Percentiles rank a stretch among this genome's conserved stretches.
Evolutionary conservation across 2,329 filamentous ascomycete genomes (phyloP).

Genomic region (Dryadomyces sulphureus): DNA sequence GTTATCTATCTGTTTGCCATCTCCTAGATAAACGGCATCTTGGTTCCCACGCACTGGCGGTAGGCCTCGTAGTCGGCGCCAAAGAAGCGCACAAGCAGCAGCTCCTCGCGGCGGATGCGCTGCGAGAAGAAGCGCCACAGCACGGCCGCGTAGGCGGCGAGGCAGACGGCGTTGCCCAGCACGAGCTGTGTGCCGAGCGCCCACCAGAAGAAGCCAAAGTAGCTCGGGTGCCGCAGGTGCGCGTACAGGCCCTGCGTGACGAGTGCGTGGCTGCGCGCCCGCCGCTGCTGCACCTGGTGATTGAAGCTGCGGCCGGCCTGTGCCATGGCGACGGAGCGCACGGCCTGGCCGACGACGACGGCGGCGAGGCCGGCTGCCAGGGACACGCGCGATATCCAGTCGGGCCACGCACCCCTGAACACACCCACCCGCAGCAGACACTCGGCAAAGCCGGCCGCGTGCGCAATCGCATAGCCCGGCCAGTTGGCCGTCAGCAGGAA

Average conservation of each 20-base stretch:
- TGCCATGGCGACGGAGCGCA: constrained; percentile 73
- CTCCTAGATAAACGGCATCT: constrained; percentile 61
- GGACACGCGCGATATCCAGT: background rate
- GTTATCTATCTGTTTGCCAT: background rate
- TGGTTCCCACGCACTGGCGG: constrained; percentile 52
- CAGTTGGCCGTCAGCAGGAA: constrained; percentile 83
- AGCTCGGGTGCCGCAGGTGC: constrained; percentile 69
- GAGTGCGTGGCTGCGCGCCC: constrained; percentile 55
- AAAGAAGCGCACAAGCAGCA: constrained; percentile 66
- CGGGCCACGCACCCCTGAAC: constrained; percentile 25
- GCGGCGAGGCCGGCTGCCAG: constrained; percentile 42
- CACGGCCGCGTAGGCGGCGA: constrained; percentile 56
- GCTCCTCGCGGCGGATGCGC: constrained; percentile 67
- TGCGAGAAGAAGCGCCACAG: constrained; percentile 74
- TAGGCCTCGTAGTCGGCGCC: constrained; percentile 68
- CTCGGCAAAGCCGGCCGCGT: constrained; percentile 60
- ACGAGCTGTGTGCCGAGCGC: constrained; percentile 86
- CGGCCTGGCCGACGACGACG: constrained; percentile 49
- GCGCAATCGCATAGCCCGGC: constrained; percentile 68
- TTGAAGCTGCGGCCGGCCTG: constrained; percentile 88
- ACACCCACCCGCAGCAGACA: constrained; percentile 46
- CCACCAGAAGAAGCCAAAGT: constrained; percentile 99
- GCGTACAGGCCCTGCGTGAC: constrained; percentile 72
- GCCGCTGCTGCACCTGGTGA: constrained; percentile 63
- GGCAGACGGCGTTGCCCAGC: constrained; percentile 70